Evolutionary conservation across 208 protist species (phyloP).

Genomic region (Acanthamoeba lugdunensis): DNA sequence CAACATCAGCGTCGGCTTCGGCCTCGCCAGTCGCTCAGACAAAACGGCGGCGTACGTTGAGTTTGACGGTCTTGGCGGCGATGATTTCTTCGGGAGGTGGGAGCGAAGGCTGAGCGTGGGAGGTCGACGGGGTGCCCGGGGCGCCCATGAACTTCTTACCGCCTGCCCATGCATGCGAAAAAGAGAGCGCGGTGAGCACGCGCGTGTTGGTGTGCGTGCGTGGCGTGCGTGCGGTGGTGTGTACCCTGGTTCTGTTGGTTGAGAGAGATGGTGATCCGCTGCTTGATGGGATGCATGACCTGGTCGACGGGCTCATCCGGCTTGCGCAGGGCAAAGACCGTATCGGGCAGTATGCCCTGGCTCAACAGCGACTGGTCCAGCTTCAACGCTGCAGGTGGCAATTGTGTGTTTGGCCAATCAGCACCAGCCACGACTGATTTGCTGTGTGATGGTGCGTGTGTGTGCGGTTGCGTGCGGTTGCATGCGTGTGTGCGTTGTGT

Average conservation of each 20-base stretch:
- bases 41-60: neutral
- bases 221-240: neutral
- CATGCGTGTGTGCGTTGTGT: neutral
- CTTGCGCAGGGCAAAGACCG: neutral
- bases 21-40: too few species aligned
- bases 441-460: neutral
- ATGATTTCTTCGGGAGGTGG: constrained; percentile 17
- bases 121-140: neutral
- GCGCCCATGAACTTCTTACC: constrained; percentile 29
- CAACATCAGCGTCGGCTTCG: neutral
- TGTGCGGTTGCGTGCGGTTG: neutral
- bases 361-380: neutral
- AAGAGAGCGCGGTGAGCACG: neutral
- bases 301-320: constrained; percentile 14
- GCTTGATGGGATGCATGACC: constrained; percentile 7
- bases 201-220: too few species aligned
- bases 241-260: constrained; percentile 22
- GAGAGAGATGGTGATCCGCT: constrained; percentile 4
- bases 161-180: neutral
- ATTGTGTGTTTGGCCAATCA: too few species aligned
- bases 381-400: neutral
- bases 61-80: constrained; percentile 9
- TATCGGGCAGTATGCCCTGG: neutral
- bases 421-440: too few species aligned
- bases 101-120: constrained; percentile 1